Evolutionary conservation across 1,139 yeast species (phyloP), one percentile per base, ranked within the genome.

Genomic region (Sugiyamaella grinbergsii): DNA sequence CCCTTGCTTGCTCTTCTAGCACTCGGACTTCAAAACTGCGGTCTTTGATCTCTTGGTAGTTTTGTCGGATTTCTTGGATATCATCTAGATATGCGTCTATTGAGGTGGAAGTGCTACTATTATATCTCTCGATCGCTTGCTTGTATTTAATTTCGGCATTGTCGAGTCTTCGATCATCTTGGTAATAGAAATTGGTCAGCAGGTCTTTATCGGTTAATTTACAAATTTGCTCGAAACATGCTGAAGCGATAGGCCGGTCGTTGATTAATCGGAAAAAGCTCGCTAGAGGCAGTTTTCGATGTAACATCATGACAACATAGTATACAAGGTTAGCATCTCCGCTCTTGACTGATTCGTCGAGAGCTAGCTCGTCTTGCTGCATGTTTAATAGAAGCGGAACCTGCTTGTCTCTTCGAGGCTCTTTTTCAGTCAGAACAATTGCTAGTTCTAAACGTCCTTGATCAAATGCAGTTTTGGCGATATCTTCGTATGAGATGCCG

Each of bases 381-480:
- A 87, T 82, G 26, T 79, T 80, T 34, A 90, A 66, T 39, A 88
- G 74, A 52, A 85, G 74, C 11, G 81, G 78, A 0, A 90, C 78
- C 57, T 85, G 86, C 50, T 78, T 76, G 2, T 74, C 73, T 0
- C 85, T 77, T 4, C 83, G 74, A 0, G 87, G 84, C 63, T 93
- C 98, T 52, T 82, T 70, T 49, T 82, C 78, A 2, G 87, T 75
- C 23, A 91, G 67, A 43, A 78, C 71, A 51, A 83, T 80, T 29
- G 96, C 85, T 23, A 93, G 70, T 23, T 75, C 74, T 4, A 77
- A 67, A 31, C 98, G 74, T 1, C 98, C 98, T 66, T 93, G 97
- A 58, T 85, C 84, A 61, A 78, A 82, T 0, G 98, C 96, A 22
- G 80, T 75, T 15, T 76, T 74, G 0, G 94, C 82, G 32, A 93